A percentile compares a stretch with the other conserved stretches of the same genome.
phyloP scores from a whole-genome alignment of 768 basidiomycete genomes.

The Dioszegia aurantiaca region DNA sequence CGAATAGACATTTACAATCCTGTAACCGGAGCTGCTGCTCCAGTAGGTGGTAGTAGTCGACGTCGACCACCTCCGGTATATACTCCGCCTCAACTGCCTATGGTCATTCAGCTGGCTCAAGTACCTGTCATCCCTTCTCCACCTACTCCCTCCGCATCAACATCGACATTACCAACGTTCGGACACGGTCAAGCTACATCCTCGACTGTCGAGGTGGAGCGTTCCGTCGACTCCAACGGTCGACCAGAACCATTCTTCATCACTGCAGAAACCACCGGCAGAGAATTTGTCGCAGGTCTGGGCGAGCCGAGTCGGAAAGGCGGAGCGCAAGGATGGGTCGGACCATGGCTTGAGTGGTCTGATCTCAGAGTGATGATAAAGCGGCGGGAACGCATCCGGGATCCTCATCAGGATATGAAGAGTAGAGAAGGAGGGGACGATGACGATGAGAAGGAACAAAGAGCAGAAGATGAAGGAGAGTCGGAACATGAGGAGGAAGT shows the following conservation, averaged over 20 bases:
- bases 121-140: constrained; percentile 18
- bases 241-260: constrained; percentile 44
- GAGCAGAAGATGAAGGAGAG: neutral
- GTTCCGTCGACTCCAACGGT: constrained; percentile 3
- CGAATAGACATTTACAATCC: constrained; percentile 79
- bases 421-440: too few relatives aligned
- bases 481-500: too few relatives aligned
- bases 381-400: neutral
- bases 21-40: neutral
- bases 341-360: constrained; percentile 12
- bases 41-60: constrained; percentile 48
- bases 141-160: neutral
- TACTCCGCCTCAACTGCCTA: constrained; percentile 57
- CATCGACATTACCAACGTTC: too few relatives aligned
- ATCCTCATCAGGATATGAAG: too few relatives aligned
- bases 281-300: constrained; percentile 68
- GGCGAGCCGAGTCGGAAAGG: constrained; percentile 91
- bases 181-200: too few relatives aligned
- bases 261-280: constrained; percentile 62
- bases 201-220: too few relatives aligned
- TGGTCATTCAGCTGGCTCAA: constrained; percentile 15
- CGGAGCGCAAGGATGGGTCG: constrained; percentile 64
- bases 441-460: neutral
- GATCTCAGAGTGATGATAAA: neutral
- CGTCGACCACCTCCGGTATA: constrained; percentile 56